Base-by-base conservation (phyloP, 2,329 filamentous ascomycete species). In the Botrytis sinoallii region DNA sequence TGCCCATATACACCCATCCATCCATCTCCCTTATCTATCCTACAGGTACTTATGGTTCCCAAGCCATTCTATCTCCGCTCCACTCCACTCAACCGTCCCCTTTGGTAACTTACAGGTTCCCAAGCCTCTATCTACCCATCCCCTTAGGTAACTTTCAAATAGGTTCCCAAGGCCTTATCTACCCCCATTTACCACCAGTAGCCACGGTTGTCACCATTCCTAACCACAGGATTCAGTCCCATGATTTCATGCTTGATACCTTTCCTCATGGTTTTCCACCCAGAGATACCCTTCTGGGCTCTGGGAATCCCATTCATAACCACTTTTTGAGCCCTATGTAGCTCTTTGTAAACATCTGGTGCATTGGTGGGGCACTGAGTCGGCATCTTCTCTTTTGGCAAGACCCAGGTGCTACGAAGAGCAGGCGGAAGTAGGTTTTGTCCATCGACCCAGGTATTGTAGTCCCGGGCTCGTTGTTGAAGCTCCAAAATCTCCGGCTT, bases 31-130 rank as follows among this genome's bases (percentile, higher is more conserved):
- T 29, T 4, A 1, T 57, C n/a, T 57, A 40, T 40, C 22, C 35
- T 63, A 63, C 60, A 63, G 38, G 60, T 42, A 63, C 60, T 63
- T 63, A 29, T 14, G 38, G 60, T 42, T 63, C 60, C 60, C 35
- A 63, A 63, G 38, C 38, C 60, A 63, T n/a, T 63, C 38, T 38
- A 61, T 16, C 12, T 42, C 35, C 12, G 18, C 60, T 42, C 35
- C 12, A n/a, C 60, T 42, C 22, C 60, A 40, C 3, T 63, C 25
- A n/a, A 29, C 35, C 60, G 1, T 20, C 18, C 63, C 42, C n/a
- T 22, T 44, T 7, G 42, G 63, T 65, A 63, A 65, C 63, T 65
- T 65, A 35, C 40, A 65, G 63, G 63, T 46, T 65, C 63, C 63
- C 42, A 65, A 64, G 61, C 61, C 61, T 64, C n/a, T n/a, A 10